Evolutionary conservation across 306 rosid genomes (phyloP).

Genomic region (Cyclanthera cordifolia): DNA sequence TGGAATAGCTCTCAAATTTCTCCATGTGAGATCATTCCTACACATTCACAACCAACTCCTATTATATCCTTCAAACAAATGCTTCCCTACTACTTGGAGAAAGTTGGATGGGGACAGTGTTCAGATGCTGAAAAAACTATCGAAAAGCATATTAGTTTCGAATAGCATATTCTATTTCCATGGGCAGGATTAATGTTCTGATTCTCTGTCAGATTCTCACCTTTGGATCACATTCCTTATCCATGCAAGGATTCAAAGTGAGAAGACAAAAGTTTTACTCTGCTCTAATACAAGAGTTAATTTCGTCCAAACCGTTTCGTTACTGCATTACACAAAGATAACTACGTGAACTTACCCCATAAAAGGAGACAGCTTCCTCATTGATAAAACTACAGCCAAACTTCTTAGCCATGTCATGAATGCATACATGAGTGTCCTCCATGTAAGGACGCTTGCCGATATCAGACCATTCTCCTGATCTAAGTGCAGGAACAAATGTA

Average conservation of each 20-base stretch:
- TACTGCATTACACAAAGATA: conserved; percentile 4
- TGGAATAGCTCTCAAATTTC: not conserved
- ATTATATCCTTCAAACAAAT: not conserved
- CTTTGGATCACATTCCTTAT: not conserved
- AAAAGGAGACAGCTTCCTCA: conserved; percentile 66
- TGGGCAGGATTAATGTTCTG: not conserved
- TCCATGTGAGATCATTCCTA: not conserved
- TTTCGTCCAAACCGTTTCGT: not conserved
- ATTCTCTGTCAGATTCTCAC: not conserved
- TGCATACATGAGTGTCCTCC: conserved; percentile 94
- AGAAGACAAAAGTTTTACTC: not conserved
- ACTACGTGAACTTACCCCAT: conserved; percentile 56
- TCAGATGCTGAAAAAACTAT: not conserved
- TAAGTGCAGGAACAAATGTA: conserved; percentile 46
- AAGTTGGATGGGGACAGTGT: not conserved
- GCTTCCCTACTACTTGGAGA: not conserved
- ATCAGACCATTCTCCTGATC: conserved; percentile 93
- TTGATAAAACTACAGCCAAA: conserved; percentile 27
- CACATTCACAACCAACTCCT: not conserved
- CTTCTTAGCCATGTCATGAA: conserved; percentile 61
- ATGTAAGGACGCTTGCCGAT: conserved; percentile 59
- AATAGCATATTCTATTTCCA: not conserved
- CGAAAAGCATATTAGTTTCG: not conserved
- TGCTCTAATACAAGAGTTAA: not conserved
- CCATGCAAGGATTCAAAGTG: not conserved